Conservation (phyloP, 192 early-diverging fungal genomes). For the Pilobolus umbonatus region DNA sequence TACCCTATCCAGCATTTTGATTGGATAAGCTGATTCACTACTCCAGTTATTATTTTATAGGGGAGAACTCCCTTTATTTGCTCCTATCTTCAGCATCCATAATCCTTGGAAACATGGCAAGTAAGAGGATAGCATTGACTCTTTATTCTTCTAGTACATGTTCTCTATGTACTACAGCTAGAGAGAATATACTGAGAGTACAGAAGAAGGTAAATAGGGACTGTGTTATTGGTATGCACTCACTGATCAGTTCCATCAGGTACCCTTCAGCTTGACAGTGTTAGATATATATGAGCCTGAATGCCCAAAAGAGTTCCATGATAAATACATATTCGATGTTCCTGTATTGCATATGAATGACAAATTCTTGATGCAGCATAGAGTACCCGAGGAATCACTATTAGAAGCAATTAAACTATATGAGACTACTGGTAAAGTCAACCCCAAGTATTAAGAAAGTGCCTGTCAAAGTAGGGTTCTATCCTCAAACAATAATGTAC, state of each 20-base stretch:
- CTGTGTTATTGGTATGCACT: neutral
- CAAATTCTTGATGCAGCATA: slow-evolving; percentile 41
- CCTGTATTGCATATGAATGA: slow-evolving; percentile 48
- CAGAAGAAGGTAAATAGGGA: slow-evolving; percentile 37
- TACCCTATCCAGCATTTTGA: too few species aligned
- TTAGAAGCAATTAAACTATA: slow-evolving; percentile 28
- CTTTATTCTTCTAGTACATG: slow-evolving; percentile 46
- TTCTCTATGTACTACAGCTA: slow-evolving; percentile 45
- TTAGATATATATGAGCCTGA: slow-evolving; percentile 30
- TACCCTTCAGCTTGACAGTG: slow-evolving; percentile 26
- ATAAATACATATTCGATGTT: slow-evolving; percentile 54
- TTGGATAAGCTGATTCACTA: too few species aligned
- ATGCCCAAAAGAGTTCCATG: slow-evolving; percentile 34
- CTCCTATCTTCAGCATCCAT: too few species aligned
- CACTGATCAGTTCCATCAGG: slow-evolving; percentile 12
- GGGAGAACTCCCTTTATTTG: too few species aligned
- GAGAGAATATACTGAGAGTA: slow-evolving; percentile 38
- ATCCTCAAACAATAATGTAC: too few species aligned
- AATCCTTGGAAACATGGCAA: too few species aligned
- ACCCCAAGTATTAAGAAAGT: slow-evolving; percentile 6
- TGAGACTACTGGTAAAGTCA: slow-evolving; percentile 26
- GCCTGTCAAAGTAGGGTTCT: too few species aligned
- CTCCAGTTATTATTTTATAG: too few species aligned
- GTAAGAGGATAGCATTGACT: slow-evolving; percentile 26
- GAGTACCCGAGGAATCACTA: slow-evolving; percentile 38